Base-by-base conservation (phyloP, 352 stramenopile genomes). In the Peronospora farinosa region DNA sequence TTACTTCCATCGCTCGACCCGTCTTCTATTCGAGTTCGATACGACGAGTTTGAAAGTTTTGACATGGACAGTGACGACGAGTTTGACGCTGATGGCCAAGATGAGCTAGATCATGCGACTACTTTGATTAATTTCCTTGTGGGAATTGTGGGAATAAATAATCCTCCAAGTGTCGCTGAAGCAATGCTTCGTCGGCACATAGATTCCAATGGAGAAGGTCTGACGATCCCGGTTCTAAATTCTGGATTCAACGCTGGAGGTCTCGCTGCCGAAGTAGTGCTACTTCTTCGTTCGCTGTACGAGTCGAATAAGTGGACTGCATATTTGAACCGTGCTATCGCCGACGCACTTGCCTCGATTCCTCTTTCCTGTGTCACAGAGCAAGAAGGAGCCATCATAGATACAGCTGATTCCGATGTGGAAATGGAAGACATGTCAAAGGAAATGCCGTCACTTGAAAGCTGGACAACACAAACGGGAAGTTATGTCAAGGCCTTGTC, bases 21-120 rank as follows among this genome's bases (percentile, higher is more conserved):
- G 23, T 51, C 57, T 2, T 74, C 63, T 1, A 82, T 92, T 43
- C 69, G 63, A 49, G 58, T 88, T 38, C 71, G 71, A 41, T 78
- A 79, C 16, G 76, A 88, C 42, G 75, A 83, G 32, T 65, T 84
- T 19, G 79, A 85, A 43, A 74, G 69, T 17, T 85, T 91, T 51
- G 80, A 90, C 25, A 78, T 87, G 54, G 79, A 89, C 31, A 90
- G 80, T 54, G 82, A 93, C n/a, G 82, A 93, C 19, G 78, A 88
- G 53, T 69, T 72, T 10, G 78, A 90, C 27, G 71, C 62, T 16
- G 77, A 86, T 32, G 65, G 55, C 16, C 62, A 69, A 25, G 68
- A 75, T 15, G 73, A 64, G 7, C 46, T 41, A 2, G 73, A 87
- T 42, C 77, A 88, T 44, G 82, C 80, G 10, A 67, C 69, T 10